Evolutionary conservation across 805 yeast genomes (phyloP), one percentile per base, ranked within the genome.

Genomic region (Saturnispora dispora): DNA sequence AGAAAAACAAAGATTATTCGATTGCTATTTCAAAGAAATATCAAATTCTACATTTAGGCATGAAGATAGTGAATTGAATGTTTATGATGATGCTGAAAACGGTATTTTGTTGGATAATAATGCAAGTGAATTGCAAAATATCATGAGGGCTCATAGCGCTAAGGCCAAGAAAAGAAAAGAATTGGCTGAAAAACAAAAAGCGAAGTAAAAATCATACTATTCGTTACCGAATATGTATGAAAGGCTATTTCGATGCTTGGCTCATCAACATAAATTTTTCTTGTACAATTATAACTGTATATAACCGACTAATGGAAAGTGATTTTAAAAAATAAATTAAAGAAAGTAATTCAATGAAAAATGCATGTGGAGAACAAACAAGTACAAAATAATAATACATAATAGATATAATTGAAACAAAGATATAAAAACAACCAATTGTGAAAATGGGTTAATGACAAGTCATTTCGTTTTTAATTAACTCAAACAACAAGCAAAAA

Each of bases 71-170:
- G 51, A 48, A 32, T n/a, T 44, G 11, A 50, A 52, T 25, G 56
- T 52, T n/a, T 51, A 52, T 47, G 17, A 46, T 15, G 55, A 41
- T 13, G 52, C 50, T 4, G 55, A 49, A 18, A 17, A 37, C 9
- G 45, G 47, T 35, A 33, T 48, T 52, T 55, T 60, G 25, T 45
- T 54, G 8, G 68, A 63, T 48, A 27, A 28, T 25, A 51, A 55
- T 17, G 66, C 66, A 0, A 49, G 59, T 10, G 40, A 45, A 15
- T 45, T 55, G 6, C 67, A 63, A 47, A 56, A 59, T 45, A 47
- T 61, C 5, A 53, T 66, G 48, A 57, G 72, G 42, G 70, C 70
- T 1, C 67, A 65, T 54, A 67, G 71, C 52, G 67, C 57, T 5
- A 68, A 63, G 53, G 64, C 66, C 15, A 37, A 50, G 25, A 57